Base-by-base conservation (phyloP, 2,329 filamentous ascomycete genomes). In the Cercospora nicotianae region DNA sequence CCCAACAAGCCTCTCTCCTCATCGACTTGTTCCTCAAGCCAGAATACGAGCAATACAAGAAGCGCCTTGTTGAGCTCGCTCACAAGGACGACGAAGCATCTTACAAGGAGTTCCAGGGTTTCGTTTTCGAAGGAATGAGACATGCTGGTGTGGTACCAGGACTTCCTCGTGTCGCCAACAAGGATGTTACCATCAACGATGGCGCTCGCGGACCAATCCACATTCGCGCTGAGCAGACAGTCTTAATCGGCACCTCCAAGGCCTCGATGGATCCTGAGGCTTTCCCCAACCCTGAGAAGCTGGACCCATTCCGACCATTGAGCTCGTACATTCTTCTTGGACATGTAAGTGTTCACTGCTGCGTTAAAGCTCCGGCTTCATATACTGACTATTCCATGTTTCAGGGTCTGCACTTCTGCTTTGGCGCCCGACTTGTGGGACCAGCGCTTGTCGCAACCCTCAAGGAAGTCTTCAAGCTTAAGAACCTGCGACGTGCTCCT, bases 91-190 rank as follows among this genome's bases (percentile, higher is more conserved):
- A 81, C 5, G 75, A 76, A 3, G 76, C 77, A 1, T 80, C 83
- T 2, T 79, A 82, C 63, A 73, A 76, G 33, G 84, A 86, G 71
- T 79, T 86, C 1, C 82, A 84, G 70, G 83, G 84, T 12, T 87
- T 84, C 74, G 83, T 86, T 2, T 85, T 81, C 69, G 85, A 87
- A 73, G 85, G 84, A 51, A 86, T 86, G 82, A 81, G 84, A 10
- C 84, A 85, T 72, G 82, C 82, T 5, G 83, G 83, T 18, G 81
- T 84, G 1, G 81, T 85, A 1, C 83, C 84, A 0, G 84, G 84
- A n/a, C 76, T 86, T 1, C 82, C 83, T n/a, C 83, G 84, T 63
- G 78, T 85, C 10, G 83, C 83, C 3, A 79, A 81, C 16, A 78
- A 77, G 57, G 81, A 83, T 64, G 72, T 80, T 4, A 80, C 75